Conservation (phyloP, 1,139 yeast genomes). For the Pichia sp. region DNA sequence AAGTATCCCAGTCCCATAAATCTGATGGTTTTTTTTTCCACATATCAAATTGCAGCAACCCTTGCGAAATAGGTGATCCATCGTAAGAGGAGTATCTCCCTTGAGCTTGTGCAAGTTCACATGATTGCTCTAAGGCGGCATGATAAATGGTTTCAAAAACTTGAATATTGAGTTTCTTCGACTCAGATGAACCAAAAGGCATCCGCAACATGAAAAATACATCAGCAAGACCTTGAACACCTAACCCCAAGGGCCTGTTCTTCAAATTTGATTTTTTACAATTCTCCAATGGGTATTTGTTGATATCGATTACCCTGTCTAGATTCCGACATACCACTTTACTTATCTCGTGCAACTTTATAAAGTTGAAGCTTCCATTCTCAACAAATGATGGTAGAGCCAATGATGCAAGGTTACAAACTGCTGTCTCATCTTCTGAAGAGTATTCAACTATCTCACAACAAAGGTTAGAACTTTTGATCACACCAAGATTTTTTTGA, state of each 20-base stretch:
- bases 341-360: constrained; percentile 46
- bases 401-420: constrained; percentile 52
- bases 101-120: constrained; percentile 46
- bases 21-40: constrained; percentile 52
- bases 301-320: constrained; percentile 51
- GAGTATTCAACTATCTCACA: constrained; percentile 57
- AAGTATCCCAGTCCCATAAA: constrained; percentile 49
- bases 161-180: constrained; percentile 47
- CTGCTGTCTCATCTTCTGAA: constrained; percentile 53
- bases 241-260: constrained; percentile 56
- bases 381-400: constrained; percentile 49
- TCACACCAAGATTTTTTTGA: constrained; percentile 52
- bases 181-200: constrained; percentile 53
- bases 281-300: constrained; percentile 48
- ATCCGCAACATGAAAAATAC: constrained; percentile 48
- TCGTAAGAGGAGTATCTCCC: constrained; percentile 48
- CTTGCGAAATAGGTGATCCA: constrained; percentile 57
- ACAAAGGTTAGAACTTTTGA: constrained; percentile 56
- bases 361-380: constrained; percentile 43
- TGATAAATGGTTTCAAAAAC: constrained; percentile 59
- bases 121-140: constrained; percentile 53
- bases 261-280: constrained; percentile 48
- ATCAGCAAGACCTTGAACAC: constrained; percentile 61
- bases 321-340: constrained; percentile 50
- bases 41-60: constrained; percentile 50